phyloP scores from a whole-genome alignment of 2,329 filamentous ascomycete species.

The Fusarium sp. region DNA sequence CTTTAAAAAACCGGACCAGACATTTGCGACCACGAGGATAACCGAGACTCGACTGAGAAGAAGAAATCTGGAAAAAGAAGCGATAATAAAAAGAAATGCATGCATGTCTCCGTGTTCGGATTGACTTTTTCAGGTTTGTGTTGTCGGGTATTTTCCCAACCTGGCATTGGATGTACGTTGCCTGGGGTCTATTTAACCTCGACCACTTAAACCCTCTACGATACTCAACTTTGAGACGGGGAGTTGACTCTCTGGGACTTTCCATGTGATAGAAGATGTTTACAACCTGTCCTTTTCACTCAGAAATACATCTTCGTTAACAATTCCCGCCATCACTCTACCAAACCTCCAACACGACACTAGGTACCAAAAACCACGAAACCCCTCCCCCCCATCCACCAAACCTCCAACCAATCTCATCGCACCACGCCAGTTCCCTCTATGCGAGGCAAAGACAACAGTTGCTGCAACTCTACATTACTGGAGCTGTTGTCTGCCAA shows the following conservation, averaged over 20 bases:
- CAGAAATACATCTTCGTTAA: slow-evolving; percentile 33
- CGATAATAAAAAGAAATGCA: slow-evolving; percentile 15
- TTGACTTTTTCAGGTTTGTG: slow-evolving; percentile 14
- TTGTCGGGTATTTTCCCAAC: slow-evolving; percentile 19
- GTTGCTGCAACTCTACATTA: slow-evolving; percentile 38
- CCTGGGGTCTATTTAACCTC: slow-evolving; percentile 11
- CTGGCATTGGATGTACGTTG: not conserved
- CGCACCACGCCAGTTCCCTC: slow-evolving; percentile 44
- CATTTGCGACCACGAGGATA: slow-evolving; percentile 42
- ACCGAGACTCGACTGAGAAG: slow-evolving; percentile 3
- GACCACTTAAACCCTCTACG: slow-evolving; percentile 8
- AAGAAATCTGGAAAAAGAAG: slow-evolving; percentile 4
- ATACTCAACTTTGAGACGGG: slow-evolving; percentile 19
- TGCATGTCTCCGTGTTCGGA: slow-evolving; percentile 36
- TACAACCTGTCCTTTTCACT: slow-evolving; percentile 10
- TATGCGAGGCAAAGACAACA: slow-evolving; percentile 47
- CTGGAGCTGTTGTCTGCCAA: slow-evolving; percentile 44
- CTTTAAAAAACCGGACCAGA: slow-evolving; percentile 32
- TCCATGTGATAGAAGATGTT: slow-evolving; percentile 13
- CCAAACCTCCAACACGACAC: slow-evolving; percentile 15
- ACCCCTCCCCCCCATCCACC: slow-evolving; percentile 32
- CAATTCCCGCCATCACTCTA: slow-evolving; percentile 32
- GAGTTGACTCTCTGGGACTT: slow-evolving; percentile 5
- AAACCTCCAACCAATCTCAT: slow-evolving; percentile 35
- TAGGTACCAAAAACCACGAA: slow-evolving; percentile 12